These are phyloP conservation scores for Cystobasidium onofrii DNA, from an alignment of 768 basidiomycete species.

Conservation along the genomic window DNA sequence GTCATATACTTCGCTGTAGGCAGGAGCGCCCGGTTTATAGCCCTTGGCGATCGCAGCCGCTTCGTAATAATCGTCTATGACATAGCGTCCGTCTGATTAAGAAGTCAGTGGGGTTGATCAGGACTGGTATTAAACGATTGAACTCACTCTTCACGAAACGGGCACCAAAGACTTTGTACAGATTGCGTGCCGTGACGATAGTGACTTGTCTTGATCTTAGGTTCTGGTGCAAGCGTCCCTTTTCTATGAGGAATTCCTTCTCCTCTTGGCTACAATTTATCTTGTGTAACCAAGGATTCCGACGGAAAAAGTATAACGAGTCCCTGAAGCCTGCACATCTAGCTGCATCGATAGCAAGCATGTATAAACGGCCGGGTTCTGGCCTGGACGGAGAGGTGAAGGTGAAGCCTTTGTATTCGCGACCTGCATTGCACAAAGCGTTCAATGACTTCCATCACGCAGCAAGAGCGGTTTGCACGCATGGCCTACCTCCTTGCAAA, in stretches of 20 bases:
- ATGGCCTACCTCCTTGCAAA: conserved; percentile 65
- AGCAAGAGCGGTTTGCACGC: neutral
- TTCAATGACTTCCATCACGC: too few relatives aligned
- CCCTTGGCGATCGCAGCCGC: conserved; percentile 70
- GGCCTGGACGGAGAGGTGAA: conserved; percentile 71
- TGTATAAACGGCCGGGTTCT: conserved; percentile 74
- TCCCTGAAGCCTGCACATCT: conserved; percentile 92
- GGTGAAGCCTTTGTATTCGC: conserved; percentile 78
- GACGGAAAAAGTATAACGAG: conserved; percentile 94
- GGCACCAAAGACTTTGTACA: conserved; percentile 86
- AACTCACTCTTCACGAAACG: conserved; percentile 74
- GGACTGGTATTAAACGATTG: neutral
- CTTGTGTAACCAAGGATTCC: conserved; percentile 82
- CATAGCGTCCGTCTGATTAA: conserved; percentile 72
- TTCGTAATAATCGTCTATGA: conserved; percentile 93
- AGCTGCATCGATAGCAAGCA: conserved; percentile 96
- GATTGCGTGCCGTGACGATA: conserved; percentile 81
- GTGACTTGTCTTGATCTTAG: conserved; percentile 86
- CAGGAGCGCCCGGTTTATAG: conserved; percentile 68
- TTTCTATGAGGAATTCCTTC: conserved; percentile 82
- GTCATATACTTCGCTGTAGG: conserved; percentile 68
- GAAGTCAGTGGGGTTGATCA: neutral
- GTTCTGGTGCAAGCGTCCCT: conserved; percentile 79
- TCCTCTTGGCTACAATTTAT: conserved; percentile 79
- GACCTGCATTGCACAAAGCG: conserved; percentile 51